Conservation (phyloP, 2,329 filamentous ascomycete genomes). For the Trichoderma sp. region DNA sequence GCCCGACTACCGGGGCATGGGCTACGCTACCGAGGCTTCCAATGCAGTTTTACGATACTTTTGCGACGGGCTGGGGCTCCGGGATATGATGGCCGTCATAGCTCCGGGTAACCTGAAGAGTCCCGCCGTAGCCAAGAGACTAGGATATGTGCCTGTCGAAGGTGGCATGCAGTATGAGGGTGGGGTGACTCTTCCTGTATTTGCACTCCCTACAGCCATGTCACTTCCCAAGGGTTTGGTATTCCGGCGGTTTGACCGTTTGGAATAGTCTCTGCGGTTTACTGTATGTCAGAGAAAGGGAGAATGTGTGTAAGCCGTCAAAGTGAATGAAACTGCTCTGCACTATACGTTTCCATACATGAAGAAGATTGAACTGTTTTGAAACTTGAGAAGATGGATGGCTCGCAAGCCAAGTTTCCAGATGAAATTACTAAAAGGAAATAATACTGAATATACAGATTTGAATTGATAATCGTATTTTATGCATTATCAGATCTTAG, state of each 20-base stretch:
- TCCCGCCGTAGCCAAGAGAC: not conserved
- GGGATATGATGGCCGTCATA: not conserved
- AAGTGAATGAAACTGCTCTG: not conserved
- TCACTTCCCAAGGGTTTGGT: not conserved
- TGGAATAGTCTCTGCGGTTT: not conserved
- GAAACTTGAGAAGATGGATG: not conserved
- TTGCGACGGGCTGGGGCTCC: not conserved
- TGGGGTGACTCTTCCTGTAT: not conserved
- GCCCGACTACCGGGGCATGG: not conserved
- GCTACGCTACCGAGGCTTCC: not conserved
- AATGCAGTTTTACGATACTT: not conserved
- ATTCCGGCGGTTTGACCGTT: not conserved
- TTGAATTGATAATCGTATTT: not conserved
- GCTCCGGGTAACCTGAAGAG: not conserved
- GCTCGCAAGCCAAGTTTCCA: accelerated
- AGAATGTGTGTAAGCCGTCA: not conserved
- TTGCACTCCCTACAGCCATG: not conserved
- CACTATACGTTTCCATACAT: not conserved
- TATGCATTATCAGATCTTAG: not conserved
- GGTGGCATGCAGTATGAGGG: not conserved
- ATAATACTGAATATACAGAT: not conserved
- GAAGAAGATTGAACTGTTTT: not conserved
- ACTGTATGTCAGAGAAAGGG: not conserved
- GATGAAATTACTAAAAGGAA: not conserved
- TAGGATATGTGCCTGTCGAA: not conserved